A percentile compares a stretch with the other conserved stretches of the same genome.
Conservation (phyloP, 106 monocot species). For the Hemerocallis citrina region DNA sequence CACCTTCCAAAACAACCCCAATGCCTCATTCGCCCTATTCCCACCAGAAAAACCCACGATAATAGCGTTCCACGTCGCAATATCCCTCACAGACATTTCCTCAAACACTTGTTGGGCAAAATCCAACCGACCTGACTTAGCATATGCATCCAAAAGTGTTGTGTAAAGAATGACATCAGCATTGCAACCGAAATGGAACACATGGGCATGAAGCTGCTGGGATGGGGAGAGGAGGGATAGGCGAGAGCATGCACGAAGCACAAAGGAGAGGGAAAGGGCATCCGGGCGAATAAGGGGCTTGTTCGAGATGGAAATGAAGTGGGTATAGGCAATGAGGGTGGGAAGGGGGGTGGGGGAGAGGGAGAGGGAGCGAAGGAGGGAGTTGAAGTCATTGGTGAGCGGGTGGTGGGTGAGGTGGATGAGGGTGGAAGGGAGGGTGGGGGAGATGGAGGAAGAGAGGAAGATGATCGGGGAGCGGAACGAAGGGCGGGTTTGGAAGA, state of each 20-base stretch:
- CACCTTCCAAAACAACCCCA: constrained; percentile 43
- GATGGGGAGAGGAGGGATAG: constrained; percentile 16
- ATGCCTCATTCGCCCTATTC: constrained; percentile 42
- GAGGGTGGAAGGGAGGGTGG: constrained; percentile 29
- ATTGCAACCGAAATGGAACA: constrained; percentile 35
- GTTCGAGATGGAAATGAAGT: constrained; percentile 15
- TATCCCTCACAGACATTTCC: constrained; percentile 61
- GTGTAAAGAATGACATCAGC: constrained; percentile 61
- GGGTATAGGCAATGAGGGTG: constrained; percentile 43
- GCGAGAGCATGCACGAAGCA: constrained; percentile 52
- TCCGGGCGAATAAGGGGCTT: constrained; percentile 34
- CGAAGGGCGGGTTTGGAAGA: constrained; percentile 28
- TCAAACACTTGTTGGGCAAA: constrained; percentile 54
- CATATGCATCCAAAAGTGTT: constrained; percentile 72
- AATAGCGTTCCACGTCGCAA: constrained; percentile 83
- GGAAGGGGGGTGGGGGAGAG: constrained; percentile 19
- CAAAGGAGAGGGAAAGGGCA: constrained; percentile 81
- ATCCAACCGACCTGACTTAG: constrained; percentile 30
- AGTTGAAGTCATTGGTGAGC: constrained; percentile 76
- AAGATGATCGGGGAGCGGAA: constrained; percentile 41
- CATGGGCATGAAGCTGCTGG: constrained; percentile 47
- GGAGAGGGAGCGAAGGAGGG: constrained; percentile 55
- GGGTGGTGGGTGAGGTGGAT: constrained; percentile 26
- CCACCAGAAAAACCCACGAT: constrained; percentile 41
- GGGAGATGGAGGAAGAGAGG: constrained; percentile 30